A percentile compares a stretch with the other conserved stretches of the same genome.
Evolutionary conservation across 1,284 basidiomycete genomes (phyloP).

Genomic region (Ganoderma multipileum): DNA sequence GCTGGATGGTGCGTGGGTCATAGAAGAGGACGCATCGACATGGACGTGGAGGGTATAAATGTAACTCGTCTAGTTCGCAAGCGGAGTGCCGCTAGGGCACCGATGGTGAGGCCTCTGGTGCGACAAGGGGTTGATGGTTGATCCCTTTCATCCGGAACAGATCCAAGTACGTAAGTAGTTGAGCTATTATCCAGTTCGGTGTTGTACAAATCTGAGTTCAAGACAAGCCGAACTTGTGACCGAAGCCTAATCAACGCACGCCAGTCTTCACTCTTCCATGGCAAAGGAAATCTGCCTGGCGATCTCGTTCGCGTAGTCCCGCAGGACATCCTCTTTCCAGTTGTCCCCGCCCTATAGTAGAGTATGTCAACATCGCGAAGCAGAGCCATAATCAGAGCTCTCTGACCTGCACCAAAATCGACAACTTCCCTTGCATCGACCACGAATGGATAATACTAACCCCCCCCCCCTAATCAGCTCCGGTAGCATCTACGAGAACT

Average conservation of each 20-base stretch:
- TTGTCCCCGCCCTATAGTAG: not conserved
- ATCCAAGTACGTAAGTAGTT: not conserved
- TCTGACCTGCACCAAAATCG: not conserved
- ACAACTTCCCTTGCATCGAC: conserved; percentile 5
- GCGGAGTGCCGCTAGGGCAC: too few relatives aligned
- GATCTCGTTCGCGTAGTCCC: not conserved
- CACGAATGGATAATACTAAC: not conserved
- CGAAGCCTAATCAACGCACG: too few relatives aligned
- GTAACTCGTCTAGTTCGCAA: too few relatives aligned
- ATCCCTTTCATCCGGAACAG: not conserved
- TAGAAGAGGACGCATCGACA: too few relatives aligned
- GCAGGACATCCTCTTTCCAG: not conserved
- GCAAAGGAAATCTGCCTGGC: not conserved
- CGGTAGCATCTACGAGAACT: not conserved
- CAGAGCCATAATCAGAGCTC: not conserved
- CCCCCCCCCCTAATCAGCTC: not conserved
- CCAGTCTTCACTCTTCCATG: not conserved
- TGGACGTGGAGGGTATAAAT: too few relatives aligned
- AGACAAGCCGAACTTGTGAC: not conserved
- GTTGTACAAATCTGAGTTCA: not conserved
- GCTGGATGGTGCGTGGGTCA: too few relatives aligned
- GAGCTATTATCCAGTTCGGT: not conserved
- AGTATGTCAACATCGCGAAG: not conserved
- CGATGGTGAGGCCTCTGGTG: too few relatives aligned
- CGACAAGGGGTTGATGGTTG: not conserved